Evolutionary conservation across 106 monocot species (phyloP).

Genomic region (Vanilla planifolia): DNA sequence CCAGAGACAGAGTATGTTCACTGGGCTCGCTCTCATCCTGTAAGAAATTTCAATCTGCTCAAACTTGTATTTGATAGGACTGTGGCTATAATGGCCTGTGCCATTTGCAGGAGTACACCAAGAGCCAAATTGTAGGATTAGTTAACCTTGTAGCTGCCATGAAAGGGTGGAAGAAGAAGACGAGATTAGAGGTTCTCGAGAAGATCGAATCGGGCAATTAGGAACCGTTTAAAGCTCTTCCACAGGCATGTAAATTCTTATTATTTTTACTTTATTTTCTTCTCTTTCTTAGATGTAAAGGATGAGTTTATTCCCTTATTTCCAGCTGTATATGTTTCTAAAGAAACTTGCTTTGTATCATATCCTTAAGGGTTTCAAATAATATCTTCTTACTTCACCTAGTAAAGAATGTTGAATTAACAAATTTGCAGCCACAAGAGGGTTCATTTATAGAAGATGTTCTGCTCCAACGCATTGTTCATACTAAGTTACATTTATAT

Average conservation of each 20-base stretch:
- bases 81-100: neutral
- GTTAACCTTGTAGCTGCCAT: constrained; percentile 82
- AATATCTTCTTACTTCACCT: neutral
- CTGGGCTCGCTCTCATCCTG: constrained; percentile 92
- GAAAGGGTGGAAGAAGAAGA: constrained; percentile 94
- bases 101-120: constrained; percentile 63
- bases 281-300: neutral
- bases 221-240: neutral
- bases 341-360: neutral
- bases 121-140: constrained; percentile 67
- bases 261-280: neutral
- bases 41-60: constrained; percentile 19
- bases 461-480: too few species aligned
- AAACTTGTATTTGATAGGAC: neutral
- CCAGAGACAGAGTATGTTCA: constrained; percentile 97
- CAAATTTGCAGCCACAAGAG: too few species aligned
- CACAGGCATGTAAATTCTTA: constrained; percentile 8
- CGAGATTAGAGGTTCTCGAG: constrained; percentile 79
- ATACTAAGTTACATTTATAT: too few species aligned
- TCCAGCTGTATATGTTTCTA: neutral
- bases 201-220: constrained; percentile 62
- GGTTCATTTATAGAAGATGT: too few species aligned
- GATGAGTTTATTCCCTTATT: neutral
- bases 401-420: neutral
- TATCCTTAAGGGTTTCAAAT: neutral